These are phyloP conservation scores for Nicotiana attenuata DNA, from an alignment of 257 asterid species.

Conservation along the genomic window DNA sequence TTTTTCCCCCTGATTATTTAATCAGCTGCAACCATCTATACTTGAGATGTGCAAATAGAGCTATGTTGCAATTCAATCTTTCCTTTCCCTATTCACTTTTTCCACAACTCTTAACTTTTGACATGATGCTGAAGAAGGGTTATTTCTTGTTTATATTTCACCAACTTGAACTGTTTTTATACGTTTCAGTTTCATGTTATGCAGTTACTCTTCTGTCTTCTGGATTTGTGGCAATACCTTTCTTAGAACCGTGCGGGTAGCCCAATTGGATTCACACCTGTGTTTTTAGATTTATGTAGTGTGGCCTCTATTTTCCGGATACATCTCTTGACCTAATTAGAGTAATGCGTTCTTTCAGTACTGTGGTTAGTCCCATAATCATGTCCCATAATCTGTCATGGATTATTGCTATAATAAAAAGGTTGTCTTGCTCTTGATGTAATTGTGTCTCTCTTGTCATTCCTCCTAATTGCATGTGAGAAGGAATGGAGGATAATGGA, in stretches of 20 bases:
- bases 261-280: not conserved
- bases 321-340: no score
- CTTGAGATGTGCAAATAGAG: conserved; percentile 3
- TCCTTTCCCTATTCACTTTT: not conserved
- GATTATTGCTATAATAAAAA: no score
- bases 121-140: not conserved
- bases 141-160: not conserved
- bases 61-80: not conserved
- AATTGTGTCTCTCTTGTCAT: not conserved
- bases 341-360: no score
- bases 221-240: not conserved
- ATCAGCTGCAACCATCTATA: not conserved
- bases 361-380: no score
- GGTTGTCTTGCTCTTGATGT: no score
- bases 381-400: no score
- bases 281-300: not conserved
- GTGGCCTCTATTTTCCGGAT: no score
- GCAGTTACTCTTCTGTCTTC: not conserved
- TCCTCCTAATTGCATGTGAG: not conserved
- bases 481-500: not conserved
- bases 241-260: not conserved
- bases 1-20: not conserved
- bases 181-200: not conserved
- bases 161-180: not conserved
- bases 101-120: not conserved